Percentiles rank a stretch among this genome's conserved stretches.
Conservation (phyloP, 108 stramenopile genomes). For the Cyclostephanos tholiformis region DNA sequence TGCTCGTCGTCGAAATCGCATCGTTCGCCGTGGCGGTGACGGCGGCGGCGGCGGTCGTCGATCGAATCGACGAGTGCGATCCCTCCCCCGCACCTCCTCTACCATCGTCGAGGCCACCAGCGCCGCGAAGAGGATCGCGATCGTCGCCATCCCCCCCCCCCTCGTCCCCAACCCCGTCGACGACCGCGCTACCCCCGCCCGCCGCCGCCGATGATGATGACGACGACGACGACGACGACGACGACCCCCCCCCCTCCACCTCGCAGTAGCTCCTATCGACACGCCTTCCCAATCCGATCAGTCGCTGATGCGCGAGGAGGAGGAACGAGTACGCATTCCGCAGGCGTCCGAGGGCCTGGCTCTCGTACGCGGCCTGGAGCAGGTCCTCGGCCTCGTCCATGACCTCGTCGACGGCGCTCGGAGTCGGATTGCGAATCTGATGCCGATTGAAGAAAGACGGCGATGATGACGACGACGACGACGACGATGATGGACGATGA, state of each 20-base stretch:
- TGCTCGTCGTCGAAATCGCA: constrained; percentile 17
- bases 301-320: constrained; percentile 72
- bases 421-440: constrained; percentile 29
- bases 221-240: too few species aligned
- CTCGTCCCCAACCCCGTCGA: not conserved
- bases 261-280: constrained; percentile 65
- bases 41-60: constrained; percentile 8
- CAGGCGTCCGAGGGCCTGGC: constrained; percentile 76
- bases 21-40: constrained; percentile 23
- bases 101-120: too few species aligned
- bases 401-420: constrained; percentile 70
- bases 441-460: too few species aligned
- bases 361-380: constrained; percentile 70
- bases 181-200: not conserved
- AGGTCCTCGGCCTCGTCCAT: constrained; percentile 78
- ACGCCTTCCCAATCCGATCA: constrained; percentile 81
- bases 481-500: too few species aligned
- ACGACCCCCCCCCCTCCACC: not conserved
- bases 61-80: not conserved
- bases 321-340: constrained; percentile 74
- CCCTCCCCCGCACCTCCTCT: not conserved
- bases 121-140: too few species aligned
- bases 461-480: not conserved
- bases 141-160: constrained; percentile 4
- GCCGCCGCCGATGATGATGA: too few species aligned